These are phyloP conservation scores for Macrophomina phaseolina DNA, from an alignment of 2,329 filamentous ascomycete species.

Conservation along the genomic window DNA sequence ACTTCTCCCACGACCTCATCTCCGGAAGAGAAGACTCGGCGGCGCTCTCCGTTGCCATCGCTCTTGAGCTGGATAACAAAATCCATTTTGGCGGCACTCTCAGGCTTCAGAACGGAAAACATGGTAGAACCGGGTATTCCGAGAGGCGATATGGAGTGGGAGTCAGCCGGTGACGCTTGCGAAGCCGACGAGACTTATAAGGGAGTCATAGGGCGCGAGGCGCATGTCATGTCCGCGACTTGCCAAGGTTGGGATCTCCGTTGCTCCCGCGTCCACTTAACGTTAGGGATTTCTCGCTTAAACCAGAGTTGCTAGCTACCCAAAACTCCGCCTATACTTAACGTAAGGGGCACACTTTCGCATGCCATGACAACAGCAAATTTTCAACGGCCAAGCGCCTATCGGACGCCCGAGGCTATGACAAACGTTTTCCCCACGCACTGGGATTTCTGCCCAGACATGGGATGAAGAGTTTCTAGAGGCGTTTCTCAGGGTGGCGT, in stretches of 20 bases:
- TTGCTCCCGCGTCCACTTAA: constrained; percentile 14
- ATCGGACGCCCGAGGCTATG: background rate
- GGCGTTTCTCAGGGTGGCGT: no score
- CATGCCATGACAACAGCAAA: background rate
- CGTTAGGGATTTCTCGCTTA: constrained; percentile 18
- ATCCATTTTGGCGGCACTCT: background rate
- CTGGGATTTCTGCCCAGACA: background rate
- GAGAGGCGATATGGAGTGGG: background rate
- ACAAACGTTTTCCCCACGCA: background rate
- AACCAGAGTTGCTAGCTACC: background rate
- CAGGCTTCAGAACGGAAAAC: background rate
- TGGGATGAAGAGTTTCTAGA: background rate
- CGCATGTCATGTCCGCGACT: background rate
- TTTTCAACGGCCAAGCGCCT: constrained; percentile 5
- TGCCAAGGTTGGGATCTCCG: background rate
- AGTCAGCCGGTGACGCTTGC: no score
- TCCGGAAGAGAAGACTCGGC: background rate
- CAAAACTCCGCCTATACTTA: constrained; percentile 20
- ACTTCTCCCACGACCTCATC: constrained; percentile 1
- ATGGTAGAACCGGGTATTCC: background rate
- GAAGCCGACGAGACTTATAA: background rate
- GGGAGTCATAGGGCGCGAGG: background rate
- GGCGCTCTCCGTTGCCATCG: background rate
- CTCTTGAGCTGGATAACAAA: background rate
- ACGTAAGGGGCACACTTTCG: background rate